A percentile compares a stretch with the other conserved stretches of the same genome.
Conservation (phyloP, 1,284 basidiomycete species). For the Taiwanofungus camphoratus region DNA sequence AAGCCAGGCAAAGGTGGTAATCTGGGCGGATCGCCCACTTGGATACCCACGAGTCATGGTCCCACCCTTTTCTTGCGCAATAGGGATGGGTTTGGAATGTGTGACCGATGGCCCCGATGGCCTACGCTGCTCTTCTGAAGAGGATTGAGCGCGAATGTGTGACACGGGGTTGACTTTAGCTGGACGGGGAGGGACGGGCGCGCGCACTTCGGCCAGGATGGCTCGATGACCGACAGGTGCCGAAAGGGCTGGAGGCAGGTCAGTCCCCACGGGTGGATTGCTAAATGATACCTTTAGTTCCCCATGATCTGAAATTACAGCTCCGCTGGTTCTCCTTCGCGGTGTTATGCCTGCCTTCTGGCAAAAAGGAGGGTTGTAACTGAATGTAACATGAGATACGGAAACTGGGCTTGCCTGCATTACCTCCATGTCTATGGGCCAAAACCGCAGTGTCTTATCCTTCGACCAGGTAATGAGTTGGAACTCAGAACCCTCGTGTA, state of each 20-base stretch:
- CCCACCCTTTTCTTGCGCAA: conserved; percentile 28
- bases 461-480: conserved; percentile 98
- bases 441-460: conserved; percentile 88
- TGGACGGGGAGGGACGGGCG: conserved; percentile 36
- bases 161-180: not conserved
- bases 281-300: conserved; percentile 29
- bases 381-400: not conserved
- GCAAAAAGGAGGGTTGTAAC: not conserved
- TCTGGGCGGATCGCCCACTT: conserved; percentile 44
- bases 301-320: conserved; percentile 5
- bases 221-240: conserved; percentile 60
- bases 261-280: conserved; percentile 25
- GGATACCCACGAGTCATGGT: conserved; percentile 55
- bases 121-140: not conserved
- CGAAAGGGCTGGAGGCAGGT: conserved; percentile 41
- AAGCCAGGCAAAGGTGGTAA: conserved; percentile 68
- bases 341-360: conserved; percentile 22
- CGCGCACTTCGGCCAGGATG: conserved; percentile 65
- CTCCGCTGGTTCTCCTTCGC: conserved; percentile 11
- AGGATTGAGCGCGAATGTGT: not conserved
- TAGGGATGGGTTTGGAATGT: conserved; percentile 12
- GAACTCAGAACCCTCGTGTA: conserved; percentile 65
- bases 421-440: conserved; percentile 76
- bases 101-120: conserved; percentile 6
- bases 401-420: conserved; percentile 52